These are phyloP conservation scores for Heimioporus sp. DNA, from an alignment of 768 basidiomycete genomes.

Conservation along the genomic window DNA sequence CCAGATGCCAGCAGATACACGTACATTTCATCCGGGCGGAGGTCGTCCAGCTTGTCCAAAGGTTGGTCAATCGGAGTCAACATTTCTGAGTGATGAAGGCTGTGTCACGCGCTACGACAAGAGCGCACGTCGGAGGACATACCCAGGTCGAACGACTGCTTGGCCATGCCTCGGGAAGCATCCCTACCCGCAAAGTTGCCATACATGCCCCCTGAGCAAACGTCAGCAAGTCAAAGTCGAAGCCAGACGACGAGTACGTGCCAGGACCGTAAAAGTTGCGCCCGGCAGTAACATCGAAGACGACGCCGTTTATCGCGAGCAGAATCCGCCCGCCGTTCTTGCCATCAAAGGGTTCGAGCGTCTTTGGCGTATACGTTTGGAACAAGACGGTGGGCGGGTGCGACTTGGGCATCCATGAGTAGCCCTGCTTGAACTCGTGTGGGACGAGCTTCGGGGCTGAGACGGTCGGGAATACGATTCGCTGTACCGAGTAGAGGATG, in stretches of 20 bases:
- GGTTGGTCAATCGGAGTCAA: conserved; percentile 85
- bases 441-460: conserved; percentile 50
- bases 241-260: conserved; percentile 36
- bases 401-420: conserved; percentile 88
- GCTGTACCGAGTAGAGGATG: conserved; percentile 73
- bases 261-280: conserved; percentile 94
- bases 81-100: conserved; percentile 59
- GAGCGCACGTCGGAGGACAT: conserved; percentile 23
- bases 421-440: conserved; percentile 74
- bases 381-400: conserved; percentile 80
- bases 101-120: not conserved
- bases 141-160: conserved; percentile 95
- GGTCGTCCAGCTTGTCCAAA: conserved; percentile 78
- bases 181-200: conserved; percentile 97
- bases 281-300: conserved; percentile 92
- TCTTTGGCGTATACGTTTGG: conserved; percentile 75
- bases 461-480: conserved; percentile 70
- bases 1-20: conserved; percentile 25
- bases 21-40: conserved; percentile 80
- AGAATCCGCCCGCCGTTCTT: conserved; percentile 69
- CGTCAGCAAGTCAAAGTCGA: not conserved
- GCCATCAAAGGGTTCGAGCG: conserved; percentile 66
- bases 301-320: conserved; percentile 80
- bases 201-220: conserved; percentile 80
- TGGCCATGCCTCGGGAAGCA: conserved; percentile 95